Evolutionary conservation across 1,284 basidiomycete genomes (phyloP).

Genomic region (Wolfiporia cocos): DNA sequence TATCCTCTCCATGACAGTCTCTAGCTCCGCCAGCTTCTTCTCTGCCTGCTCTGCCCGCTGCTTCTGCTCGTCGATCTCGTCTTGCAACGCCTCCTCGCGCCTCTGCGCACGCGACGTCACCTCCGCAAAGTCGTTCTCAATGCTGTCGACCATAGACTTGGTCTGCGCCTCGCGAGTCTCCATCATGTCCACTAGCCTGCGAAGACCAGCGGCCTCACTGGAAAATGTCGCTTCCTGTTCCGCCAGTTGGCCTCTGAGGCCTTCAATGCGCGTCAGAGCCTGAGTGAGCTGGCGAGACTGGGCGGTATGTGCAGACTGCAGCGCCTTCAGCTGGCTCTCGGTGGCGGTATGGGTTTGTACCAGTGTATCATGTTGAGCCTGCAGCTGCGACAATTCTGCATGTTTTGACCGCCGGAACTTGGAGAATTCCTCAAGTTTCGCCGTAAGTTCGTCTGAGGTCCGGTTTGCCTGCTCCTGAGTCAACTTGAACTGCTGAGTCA

Average conservation of each 20-base stretch:
- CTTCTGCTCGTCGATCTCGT: conserved; percentile 62
- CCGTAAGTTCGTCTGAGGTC: conserved; percentile 48
- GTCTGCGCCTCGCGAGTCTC: conserved; percentile 79
- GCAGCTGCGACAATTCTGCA: conserved; percentile 66
- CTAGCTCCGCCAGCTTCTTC: conserved; percentile 52
- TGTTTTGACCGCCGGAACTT: conserved; percentile 71
- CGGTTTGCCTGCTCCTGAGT: conserved; percentile 69
- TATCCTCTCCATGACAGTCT: conserved; percentile 58
- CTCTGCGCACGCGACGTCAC: conserved; percentile 65
- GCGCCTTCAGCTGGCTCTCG: conserved; percentile 58
- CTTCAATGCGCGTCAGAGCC: conserved; percentile 63
- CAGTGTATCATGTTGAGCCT: conserved; percentile 65
- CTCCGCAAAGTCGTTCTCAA: conserved; percentile 75
- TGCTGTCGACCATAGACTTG: conserved; percentile 68
- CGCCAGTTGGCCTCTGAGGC: conserved; percentile 66
- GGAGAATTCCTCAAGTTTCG: conserved; percentile 68
- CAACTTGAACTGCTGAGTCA: conserved; percentile 73
- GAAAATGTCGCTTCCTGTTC: conserved; percentile 77
- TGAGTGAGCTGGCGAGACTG: conserved; percentile 68
- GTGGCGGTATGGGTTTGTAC: conserved; percentile 56
- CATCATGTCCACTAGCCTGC: conserved; percentile 71
- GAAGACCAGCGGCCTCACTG: conserved; percentile 65
- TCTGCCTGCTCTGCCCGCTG: conserved; percentile 57
- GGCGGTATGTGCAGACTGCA: conserved; percentile 62
- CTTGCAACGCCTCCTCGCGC: conserved; percentile 56